A percentile compares a stretch with the other conserved stretches of the same genome.
Evolutionary conservation across 108 stramenopile species (phyloP).

Genomic region (Nitzschia sp.): DNA sequence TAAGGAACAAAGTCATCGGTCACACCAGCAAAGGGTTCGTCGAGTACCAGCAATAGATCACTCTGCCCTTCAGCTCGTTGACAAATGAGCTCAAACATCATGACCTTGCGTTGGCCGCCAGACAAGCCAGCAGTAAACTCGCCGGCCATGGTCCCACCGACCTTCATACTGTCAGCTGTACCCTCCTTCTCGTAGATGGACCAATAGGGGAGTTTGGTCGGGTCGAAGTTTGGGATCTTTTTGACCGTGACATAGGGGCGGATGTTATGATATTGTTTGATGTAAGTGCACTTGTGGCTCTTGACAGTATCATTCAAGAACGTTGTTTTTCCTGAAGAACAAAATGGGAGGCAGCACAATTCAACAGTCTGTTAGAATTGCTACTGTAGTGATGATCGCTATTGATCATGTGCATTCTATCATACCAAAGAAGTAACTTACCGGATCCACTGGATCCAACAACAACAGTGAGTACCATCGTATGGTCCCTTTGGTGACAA

Average conservation of each 20-base stretch:
- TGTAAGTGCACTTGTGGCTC: conserved; percentile 69
- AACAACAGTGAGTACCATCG: background rate
- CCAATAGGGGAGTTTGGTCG: conserved; percentile 68
- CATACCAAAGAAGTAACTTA: too few species aligned
- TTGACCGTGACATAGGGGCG: conserved; percentile 61
- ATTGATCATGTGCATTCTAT: background rate
- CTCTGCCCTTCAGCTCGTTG: conserved; percentile 51
- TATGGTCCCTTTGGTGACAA: too few species aligned
- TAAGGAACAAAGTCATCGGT: conserved; percentile 78
- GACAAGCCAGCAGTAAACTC: conserved; percentile 64
- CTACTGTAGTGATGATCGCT: background rate
- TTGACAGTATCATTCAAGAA: conserved; percentile 74
- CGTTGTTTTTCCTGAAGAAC: conserved; percentile 41
- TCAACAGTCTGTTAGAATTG: too few species aligned
- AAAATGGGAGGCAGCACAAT: background rate
- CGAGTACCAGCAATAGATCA: conserved; percentile 52
- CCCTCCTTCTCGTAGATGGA: conserved; percentile 58
- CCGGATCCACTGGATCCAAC: background rate
- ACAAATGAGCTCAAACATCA: conserved; percentile 66
- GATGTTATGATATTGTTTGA: conserved; percentile 72
- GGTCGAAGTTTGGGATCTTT: conserved; percentile 68
- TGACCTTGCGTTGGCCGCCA: conserved; percentile 65
- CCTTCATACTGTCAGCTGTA: conserved; percentile 44
- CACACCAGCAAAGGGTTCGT: conserved; percentile 64
- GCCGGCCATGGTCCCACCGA: conserved; percentile 71